Percentiles rank a stretch among this genome's conserved stretches.
Evolutionary conservation across 2,329 filamentous ascomycete species (phyloP).

Genomic region (Aureobasidium sp.): DNA sequence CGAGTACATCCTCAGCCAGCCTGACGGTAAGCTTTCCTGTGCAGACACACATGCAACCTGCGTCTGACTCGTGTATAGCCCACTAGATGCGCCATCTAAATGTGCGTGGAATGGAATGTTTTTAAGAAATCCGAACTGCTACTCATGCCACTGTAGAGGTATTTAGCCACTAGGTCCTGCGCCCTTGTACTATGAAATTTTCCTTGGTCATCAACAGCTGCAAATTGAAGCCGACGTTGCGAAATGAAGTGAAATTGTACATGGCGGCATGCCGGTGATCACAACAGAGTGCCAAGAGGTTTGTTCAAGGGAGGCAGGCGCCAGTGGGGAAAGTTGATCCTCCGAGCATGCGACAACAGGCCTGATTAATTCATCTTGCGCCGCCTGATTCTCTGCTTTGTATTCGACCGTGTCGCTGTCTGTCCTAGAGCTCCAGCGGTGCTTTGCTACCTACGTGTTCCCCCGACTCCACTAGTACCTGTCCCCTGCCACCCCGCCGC

Average conservation of each 20-base stretch:
- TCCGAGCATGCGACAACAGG: constrained; percentile 12
- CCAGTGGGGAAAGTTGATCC: constrained; percentile 1
- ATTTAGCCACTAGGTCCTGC: constrained; percentile 8
- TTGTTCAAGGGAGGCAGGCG: constrained; percentile 2
- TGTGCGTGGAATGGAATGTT: constrained; percentile 8
- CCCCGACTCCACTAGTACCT: not conserved
- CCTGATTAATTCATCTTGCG: not conserved
- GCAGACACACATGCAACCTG: not conserved
- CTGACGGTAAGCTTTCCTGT: constrained; percentile 63
- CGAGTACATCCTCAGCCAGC: constrained; percentile 87
- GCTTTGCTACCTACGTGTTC: not conserved
- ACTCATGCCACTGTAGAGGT: constrained; percentile 13
- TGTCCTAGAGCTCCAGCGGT: not conserved
- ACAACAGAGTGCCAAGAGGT: not conserved
- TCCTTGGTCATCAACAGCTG: not conserved
- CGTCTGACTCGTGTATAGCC: constrained; percentile 23
- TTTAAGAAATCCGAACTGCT: not conserved
- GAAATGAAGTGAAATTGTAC: constrained; percentile 1
- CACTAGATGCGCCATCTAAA: constrained; percentile 23
- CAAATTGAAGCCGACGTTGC: constrained; percentile 1
- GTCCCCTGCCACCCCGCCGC: not conserved
- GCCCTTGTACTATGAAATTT: constrained; percentile 16
- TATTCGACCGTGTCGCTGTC: not conserved
- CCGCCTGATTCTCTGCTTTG: not conserved
- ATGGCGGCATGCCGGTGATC: not conserved